These are phyloP conservation scores for Citrus reticulata DNA, from an alignment of 345 rosid genomes.

Conservation along the genomic window DNA sequence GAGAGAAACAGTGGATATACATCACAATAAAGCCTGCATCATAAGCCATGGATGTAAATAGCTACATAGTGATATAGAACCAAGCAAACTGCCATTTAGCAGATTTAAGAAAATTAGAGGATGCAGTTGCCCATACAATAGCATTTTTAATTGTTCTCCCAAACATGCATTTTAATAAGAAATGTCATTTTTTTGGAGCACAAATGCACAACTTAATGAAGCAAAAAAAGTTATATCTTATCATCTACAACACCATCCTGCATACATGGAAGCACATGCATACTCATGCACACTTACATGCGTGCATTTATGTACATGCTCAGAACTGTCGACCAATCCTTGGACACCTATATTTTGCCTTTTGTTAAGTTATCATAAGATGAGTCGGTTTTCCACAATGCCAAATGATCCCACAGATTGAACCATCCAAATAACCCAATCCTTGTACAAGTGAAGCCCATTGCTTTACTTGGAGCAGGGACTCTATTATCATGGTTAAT, in stretches of 20 bases:
- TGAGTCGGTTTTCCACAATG: neutral
- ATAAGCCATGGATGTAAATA: neutral
- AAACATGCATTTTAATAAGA: neutral
- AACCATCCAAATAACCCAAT: neutral
- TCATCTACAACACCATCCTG: neutral
- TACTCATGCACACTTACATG: neutral
- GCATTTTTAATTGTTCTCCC: neutral
- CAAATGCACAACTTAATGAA: neutral
- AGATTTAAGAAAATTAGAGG: neutral
- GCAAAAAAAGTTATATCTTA: neutral
- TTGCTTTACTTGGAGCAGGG: neutral
- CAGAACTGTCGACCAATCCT: neutral
- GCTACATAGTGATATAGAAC: neutral
- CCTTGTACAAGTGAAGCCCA: neutral
- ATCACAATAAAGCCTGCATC: constrained; percentile 1
- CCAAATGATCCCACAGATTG: neutral
- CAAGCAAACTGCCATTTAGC: neutral
- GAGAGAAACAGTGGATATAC: neutral
- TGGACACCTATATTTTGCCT: neutral
- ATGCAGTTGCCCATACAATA: neutral
- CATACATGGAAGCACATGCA: neutral
- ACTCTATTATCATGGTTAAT: neutral
- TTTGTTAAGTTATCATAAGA: neutral
- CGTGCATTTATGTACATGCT: neutral
- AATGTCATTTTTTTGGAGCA: neutral